Evolutionary conservation across 768 basidiomycete species (phyloP).

Genomic region (Collybiopsis luxurians): DNA sequence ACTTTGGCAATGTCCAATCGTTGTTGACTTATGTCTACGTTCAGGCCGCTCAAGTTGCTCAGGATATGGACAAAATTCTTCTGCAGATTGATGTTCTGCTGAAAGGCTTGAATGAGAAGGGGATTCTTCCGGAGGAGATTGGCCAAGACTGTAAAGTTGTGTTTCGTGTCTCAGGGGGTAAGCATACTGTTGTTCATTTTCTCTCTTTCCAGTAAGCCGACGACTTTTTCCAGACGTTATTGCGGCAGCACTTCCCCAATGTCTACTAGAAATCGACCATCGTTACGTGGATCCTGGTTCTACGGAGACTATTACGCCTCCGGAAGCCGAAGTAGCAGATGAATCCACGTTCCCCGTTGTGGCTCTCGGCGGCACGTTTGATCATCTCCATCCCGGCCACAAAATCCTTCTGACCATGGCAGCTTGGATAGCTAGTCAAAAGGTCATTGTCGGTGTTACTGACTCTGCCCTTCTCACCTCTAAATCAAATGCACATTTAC

Average conservation of each 20-base stretch:
- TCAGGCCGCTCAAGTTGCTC: conserved; percentile 75
- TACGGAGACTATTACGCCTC: background rate
- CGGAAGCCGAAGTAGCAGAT: conserved; percentile 1
- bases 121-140: conserved; percentile 38
- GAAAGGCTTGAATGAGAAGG: conserved; percentile 40
- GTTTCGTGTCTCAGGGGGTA: conserved; percentile 49
- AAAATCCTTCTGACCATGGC: conserved; percentile 95
- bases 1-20: conserved; percentile 69
- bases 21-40: conserved; percentile 85
- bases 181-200: background rate
- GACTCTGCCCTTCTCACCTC: conserved; percentile 68
- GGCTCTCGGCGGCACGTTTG: conserved; percentile 95
- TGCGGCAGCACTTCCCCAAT: background rate
- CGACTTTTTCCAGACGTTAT: background rate
- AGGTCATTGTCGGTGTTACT: conserved; percentile 89
- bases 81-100: conserved; percentile 80
- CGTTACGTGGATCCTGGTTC: background rate
- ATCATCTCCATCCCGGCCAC: conserved; percentile 96
- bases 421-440: conserved; percentile 73
- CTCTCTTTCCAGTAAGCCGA: conserved; percentile 4
- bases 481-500: conserved; percentile 66
- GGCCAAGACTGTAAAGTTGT: conserved; percentile 43
- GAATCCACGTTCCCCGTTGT: conserved; percentile 59
- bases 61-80: conserved; percentile 62
- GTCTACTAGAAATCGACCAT: conserved; percentile 4